Evolutionary conservation across 768 basidiomycete species (phyloP), one percentile per base, ranked within the genome.

Genomic region (Mycena kentingensis): DNA sequence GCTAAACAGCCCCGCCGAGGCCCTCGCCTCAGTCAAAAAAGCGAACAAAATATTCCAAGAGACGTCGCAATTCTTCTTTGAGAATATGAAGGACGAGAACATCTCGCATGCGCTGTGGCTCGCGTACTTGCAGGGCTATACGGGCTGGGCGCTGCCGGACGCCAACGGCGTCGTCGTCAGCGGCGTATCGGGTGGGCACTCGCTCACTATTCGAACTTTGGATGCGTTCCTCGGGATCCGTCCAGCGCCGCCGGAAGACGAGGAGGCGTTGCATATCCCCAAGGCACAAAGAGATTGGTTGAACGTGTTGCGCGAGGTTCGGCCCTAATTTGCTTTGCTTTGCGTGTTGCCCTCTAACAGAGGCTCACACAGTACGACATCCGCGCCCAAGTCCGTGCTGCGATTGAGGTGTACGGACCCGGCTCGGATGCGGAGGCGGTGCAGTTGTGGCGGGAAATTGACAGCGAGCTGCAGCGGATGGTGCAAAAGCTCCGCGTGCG

Each of bases 271-370:
- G 1, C 44, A 46, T 46, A 6, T 46, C 21, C 44, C 44, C 19
- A 29, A 28, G 44, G 44, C 44, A 5, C 44, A 46, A 21, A 26
- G 44, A 31, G 44, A 46, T 46, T 46, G 44, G 44, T 46, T 46
- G 31, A 16, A 27, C 31, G 26, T 29, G 27, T 29, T 46, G 26
- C 26, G 44, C n/a, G 44, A 46, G 44, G 44, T 46, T 25, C 21
- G 44, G 31, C 16, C 16, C 31, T 16, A 8, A 16, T 32, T 16
- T 32, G 8, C 31, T 32, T 8, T 32, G 8, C 31, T 16, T 32
- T 32, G 8, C 31, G 8, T 32, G 31, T 32, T 8, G 31, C 10
- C 8, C 16, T 8, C 16, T 8, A 8, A 32, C 31, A 8, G 31
- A 32, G 31, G 10, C 29, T 25, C 27, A 5, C 13, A 27, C 44